phyloP scores from a whole-genome alignment of 1,139 yeast species.

The Torulaspora pretoriensis region DNA sequence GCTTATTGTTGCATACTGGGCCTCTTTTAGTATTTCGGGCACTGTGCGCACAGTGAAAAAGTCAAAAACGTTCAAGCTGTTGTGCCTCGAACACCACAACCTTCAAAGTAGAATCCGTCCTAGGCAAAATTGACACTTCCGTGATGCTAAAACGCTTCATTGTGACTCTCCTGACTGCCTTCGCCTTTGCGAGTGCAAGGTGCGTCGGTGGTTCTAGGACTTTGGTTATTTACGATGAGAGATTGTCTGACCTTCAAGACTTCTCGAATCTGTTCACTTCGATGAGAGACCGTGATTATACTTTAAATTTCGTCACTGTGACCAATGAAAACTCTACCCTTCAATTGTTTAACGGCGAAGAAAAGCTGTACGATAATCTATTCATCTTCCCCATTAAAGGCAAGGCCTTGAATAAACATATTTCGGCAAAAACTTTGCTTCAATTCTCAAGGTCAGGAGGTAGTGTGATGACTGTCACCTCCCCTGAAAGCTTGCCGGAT shows the following conservation, averaged over 20 bases:
- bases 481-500: constrained; percentile 61
- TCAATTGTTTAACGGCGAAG: constrained; percentile 42
- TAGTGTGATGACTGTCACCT: constrained; percentile 61
- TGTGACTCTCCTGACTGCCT: constrained; percentile 9
- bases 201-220: constrained; percentile 31
- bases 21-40: no score
- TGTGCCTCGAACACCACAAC: not conserved
- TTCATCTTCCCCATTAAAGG: constrained; percentile 50
- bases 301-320: constrained; percentile 29
- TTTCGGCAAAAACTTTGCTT: constrained; percentile 43
- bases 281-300: constrained; percentile 34
- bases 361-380: constrained; percentile 49
- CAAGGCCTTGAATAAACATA: constrained; percentile 42
- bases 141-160: constrained; percentile 10
- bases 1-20: no score
- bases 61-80: not conserved
- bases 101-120: not conserved
- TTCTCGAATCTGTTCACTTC: constrained; percentile 37
- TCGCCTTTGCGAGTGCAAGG: constrained; percentile 8
- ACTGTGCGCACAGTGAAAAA: not conserved
- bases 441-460: constrained; percentile 65
- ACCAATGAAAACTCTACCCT: constrained; percentile 33
- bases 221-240: constrained; percentile 39
- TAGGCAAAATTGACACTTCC: constrained; percentile 1
- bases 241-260: constrained; percentile 29